Percentiles rank a stretch among this genome's conserved stretches.
Evolutionary conservation across 1,284 basidiomycete species (phyloP).

Genomic region (Microbotryum saponariae): DNA sequence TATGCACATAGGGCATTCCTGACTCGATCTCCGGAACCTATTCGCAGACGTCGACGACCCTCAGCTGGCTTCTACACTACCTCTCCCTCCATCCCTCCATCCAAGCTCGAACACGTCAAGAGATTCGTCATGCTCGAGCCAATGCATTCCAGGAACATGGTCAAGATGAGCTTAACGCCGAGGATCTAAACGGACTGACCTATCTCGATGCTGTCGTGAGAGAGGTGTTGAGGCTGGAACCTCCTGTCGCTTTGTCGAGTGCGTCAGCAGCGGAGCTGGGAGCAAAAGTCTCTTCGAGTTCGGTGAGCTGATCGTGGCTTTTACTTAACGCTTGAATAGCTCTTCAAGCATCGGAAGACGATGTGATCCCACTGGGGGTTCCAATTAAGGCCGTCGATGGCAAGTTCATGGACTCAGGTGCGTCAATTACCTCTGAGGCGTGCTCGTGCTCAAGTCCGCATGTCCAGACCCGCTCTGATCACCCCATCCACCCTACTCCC

Average conservation of each 20-base stretch:
- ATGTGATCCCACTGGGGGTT: conserved; percentile 60
- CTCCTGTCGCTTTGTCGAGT: conserved; percentile 60
- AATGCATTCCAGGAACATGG: conserved; percentile 7
- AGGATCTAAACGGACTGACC: conserved; percentile 56
- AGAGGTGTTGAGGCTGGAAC: conserved; percentile 65
- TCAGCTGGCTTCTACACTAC: conserved; percentile 65
- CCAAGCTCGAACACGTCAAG: conserved; percentile 55
- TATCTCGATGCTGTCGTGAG: conserved; percentile 62
- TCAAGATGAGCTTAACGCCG: conserved; percentile 42
- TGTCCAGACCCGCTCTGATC: too few species aligned
- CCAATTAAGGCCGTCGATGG: conserved; percentile 49
- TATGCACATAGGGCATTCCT: neutral
- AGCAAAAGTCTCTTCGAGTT: neutral
- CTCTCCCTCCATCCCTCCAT: conserved; percentile 51
- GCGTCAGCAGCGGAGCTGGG: too few species aligned
- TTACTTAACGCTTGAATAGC: too few species aligned
- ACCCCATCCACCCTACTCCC: conserved; percentile 5
- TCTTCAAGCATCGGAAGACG: conserved; percentile 54
- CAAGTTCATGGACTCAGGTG: conserved; percentile 29
- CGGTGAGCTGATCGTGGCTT: neutral
- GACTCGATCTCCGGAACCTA: conserved; percentile 20
- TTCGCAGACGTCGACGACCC: conserved; percentile 54
- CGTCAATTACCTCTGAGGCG: too few species aligned
- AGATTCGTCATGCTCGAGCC: conserved; percentile 47
- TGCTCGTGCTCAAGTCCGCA: too few species aligned